These are phyloP conservation scores for Pythium scleroteichum DNA, from an alignment of 352 stramenopile genomes.

Conservation along the genomic window DNA sequence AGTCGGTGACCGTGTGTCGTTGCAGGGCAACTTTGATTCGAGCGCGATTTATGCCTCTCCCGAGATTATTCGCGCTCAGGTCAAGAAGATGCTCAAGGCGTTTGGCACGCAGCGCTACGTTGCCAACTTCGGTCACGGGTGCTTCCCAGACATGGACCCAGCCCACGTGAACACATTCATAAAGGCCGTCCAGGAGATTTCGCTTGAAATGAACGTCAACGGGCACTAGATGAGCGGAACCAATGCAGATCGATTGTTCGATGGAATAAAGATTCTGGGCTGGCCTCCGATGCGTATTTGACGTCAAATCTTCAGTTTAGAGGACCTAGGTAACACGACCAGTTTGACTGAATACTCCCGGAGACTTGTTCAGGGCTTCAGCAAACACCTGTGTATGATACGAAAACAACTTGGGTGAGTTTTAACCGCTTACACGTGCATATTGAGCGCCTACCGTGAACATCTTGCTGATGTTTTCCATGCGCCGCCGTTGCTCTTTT, in stretches of 20 bases:
- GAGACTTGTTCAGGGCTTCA: slow-evolving; percentile 65
- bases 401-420: no score
- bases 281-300: no score
- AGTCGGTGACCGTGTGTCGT: slow-evolving; percentile 64
- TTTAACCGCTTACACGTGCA: no score
- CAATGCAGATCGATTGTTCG: not conserved
- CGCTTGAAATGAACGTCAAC: slow-evolving; percentile 81
- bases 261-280: not conserved
- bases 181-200: slow-evolving; percentile 95
- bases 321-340: slow-evolving; percentile 26
- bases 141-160: slow-evolving; percentile 95
- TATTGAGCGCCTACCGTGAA: slow-evolving; percentile 45
- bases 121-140: slow-evolving; percentile 97
- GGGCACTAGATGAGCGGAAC: slow-evolving; percentile 33
- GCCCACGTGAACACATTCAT: slow-evolving; percentile 95
- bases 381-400: slow-evolving; percentile 51
- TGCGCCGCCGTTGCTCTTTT: slow-evolving; percentile 64
- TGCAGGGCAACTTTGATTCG: slow-evolving; percentile 95
- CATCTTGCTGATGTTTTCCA: slow-evolving; percentile 80
- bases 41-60: slow-evolving; percentile 84
- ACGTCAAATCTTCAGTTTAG: not conserved
- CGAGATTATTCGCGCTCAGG: slow-evolving; percentile 82
- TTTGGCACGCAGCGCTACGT: slow-evolving; percentile 96
- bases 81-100: slow-evolving; percentile 93
- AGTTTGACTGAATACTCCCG: slow-evolving; percentile 19